Conservation (phyloP, 768 basidiomycete species). For the Mycena chlorophos region DNA sequence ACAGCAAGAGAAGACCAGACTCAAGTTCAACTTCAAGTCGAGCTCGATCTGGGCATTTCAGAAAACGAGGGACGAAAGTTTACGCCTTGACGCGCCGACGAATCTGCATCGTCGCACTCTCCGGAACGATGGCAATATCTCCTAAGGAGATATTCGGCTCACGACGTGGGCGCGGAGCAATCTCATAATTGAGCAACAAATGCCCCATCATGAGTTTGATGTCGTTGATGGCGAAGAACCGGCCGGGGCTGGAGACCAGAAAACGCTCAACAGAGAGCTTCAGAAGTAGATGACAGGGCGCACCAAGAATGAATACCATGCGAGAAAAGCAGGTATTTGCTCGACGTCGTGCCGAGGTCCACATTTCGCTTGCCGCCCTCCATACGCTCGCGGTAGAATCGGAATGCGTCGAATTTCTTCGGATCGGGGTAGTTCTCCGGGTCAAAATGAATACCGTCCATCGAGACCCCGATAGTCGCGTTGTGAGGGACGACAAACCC, state of each 20-base stretch:
- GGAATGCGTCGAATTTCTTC: neutral
- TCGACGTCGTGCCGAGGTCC: constrained; percentile 15
- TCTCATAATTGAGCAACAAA: constrained; percentile 8
- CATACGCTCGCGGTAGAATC: neutral
- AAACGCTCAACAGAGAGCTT: neutral
- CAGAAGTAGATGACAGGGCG: neutral
- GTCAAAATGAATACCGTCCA: neutral
- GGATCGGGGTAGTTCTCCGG: neutral
- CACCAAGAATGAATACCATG: constrained; percentile 14
- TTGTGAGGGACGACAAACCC: neutral
- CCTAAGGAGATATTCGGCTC: neutral
- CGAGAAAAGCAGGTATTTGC: constrained; percentile 10
- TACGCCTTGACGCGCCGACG: neutral
- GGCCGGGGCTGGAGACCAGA: constrained; percentile 8
- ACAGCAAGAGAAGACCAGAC: too few species aligned
- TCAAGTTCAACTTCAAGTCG: too few species aligned
- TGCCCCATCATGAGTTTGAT: constrained; percentile 11
- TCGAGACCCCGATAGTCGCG: neutral
- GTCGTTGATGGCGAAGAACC: constrained; percentile 10
- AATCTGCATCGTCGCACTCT: neutral
- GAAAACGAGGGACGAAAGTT: too few species aligned
- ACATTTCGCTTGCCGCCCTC: constrained; percentile 1
- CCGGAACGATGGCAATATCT: neutral
- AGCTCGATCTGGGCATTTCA: too few species aligned
- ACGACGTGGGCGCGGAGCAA: neutral